Base-by-base conservation (phyloP, 225 moss, liverwort and hornwort genomes). In the Neckera pumila region DNA sequence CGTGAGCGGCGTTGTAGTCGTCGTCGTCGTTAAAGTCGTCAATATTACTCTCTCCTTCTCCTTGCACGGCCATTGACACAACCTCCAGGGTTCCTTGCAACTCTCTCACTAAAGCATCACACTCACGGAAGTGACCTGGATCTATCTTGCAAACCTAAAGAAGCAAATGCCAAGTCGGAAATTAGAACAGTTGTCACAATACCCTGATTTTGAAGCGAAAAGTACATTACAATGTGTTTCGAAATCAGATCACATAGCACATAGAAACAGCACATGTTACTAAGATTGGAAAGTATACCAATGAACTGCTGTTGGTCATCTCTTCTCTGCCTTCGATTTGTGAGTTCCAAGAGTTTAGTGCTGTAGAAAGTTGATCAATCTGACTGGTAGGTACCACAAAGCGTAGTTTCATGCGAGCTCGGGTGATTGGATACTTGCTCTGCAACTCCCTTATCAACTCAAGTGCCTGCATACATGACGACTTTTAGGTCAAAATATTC, bases 41-140 rank as follows among this genome's bases (percentile, higher is more conserved):
- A 31, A 99, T 94, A 56, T 93, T 95, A 64, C 96, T 97, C 91
- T 96, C 97, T 33, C 99, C 99, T 93, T 99, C 99, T 90, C 95
- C 97, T 89, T 99, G 99, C 61, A 99, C 99, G 77, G 99, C 97
- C 97, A 95, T 96, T 42, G 99, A 97, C 62, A 94, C 91, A 49
- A 99, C 96, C 90, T 99, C 99, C 62, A 99, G 90, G 61, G 95
- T 95, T 84, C 99, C 99, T 87, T 96, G 96, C 76, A 95, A 86
- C 90, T 97, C 96, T 84, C 96, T 94, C 85, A 96, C 95, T 65
- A 96, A 86, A 87, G 94, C 87, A 90, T 99, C 99, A 87, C 97
- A 97, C 89, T 96, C 97, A 58, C 99, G 95, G 79, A 99, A 99
- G 89, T 97, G 96, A 62, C 97, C 99, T 86, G 99, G 99, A 84